Conservation (phyloP, 2,329 filamentous ascomycete genomes). For the Alternaria solani region DNA sequence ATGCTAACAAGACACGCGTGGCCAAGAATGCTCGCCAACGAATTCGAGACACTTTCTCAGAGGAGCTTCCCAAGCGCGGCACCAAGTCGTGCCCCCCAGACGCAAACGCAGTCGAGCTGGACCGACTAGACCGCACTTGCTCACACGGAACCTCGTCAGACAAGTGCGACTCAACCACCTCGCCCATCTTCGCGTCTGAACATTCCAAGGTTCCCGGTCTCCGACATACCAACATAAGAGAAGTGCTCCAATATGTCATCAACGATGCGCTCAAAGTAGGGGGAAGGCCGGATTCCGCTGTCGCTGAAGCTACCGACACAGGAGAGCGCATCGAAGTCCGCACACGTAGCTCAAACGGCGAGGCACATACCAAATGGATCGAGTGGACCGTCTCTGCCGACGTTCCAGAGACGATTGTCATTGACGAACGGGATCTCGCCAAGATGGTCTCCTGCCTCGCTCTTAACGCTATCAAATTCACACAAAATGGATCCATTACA, state of each 20-base stretch:
- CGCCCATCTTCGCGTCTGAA: conserved; percentile 47
- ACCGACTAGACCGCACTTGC: conserved; percentile 30
- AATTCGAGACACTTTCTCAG: conserved; percentile 40
- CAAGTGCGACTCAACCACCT: conserved; percentile 37
- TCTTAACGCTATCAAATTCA: conserved; percentile 75
- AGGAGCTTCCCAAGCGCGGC: conserved; percentile 34
- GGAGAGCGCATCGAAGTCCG: conserved; percentile 61
- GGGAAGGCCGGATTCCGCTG: conserved; percentile 61
- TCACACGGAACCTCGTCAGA: conserved; percentile 33
- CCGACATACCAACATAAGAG: conserved; percentile 57
- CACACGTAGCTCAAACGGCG: conserved; percentile 55
- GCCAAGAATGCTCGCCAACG: conserved; percentile 35
- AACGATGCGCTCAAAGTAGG: conserved; percentile 62
- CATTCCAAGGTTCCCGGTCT: conserved; percentile 57
- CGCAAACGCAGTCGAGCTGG: conserved; percentile 20
- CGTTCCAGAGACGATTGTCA: conserved; percentile 63
- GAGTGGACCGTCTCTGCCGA: conserved; percentile 60
- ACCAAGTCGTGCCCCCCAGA: conserved; percentile 28
- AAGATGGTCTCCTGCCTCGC: conserved; percentile 71
- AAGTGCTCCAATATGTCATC: conserved; percentile 61
- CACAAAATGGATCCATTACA: conserved; percentile 68
- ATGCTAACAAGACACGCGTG: conserved; percentile 34
- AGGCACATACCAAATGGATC: conserved; percentile 56
- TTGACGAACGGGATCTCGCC: conserved; percentile 69
- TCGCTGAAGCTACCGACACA: conserved; percentile 55